Conservation (phyloP, 2,329 filamentous ascomycete genomes). For the Microdochium paspali region DNA sequence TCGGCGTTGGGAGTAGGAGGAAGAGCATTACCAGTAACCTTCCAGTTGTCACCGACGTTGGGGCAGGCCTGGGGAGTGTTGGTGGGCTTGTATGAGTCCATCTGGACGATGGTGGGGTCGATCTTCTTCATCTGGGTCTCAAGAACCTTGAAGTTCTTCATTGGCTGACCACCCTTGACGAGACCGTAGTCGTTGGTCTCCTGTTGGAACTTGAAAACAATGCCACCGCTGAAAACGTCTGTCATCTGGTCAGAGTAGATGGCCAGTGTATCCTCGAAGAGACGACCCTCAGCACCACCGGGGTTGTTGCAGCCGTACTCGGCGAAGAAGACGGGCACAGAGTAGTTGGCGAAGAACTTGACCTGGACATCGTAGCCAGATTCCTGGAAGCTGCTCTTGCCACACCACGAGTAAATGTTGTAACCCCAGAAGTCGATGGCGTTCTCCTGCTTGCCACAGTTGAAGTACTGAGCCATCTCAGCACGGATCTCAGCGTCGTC, state of each 20-base stretch:
- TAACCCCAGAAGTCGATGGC: slow-evolving; percentile 78
- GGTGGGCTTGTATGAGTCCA: slow-evolving; percentile 49
- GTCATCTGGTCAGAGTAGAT: slow-evolving; percentile 64
- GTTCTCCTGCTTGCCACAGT: slow-evolving; percentile 51
- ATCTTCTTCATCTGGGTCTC: slow-evolving; percentile 51
- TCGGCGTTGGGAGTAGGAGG: slow-evolving; percentile 62
- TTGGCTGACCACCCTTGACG: slow-evolving; percentile 42
- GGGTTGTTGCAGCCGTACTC: slow-evolving; percentile 70
- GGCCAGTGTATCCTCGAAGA: slow-evolving; percentile 60
- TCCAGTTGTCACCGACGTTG: slow-evolving; percentile 45
- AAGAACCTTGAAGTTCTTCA: slow-evolving; percentile 56
- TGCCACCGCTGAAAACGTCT: slow-evolving; percentile 66
- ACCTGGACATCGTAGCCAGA: slow-evolving; percentile 65
- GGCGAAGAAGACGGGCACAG: slow-evolving; percentile 72
- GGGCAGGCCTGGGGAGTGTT: slow-evolving; percentile 60
- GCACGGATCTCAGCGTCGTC: slow-evolving; percentile 65
- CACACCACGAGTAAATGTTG: slow-evolving; percentile 86
- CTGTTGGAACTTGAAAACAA: slow-evolving; percentile 80
- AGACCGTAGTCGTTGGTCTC: slow-evolving; percentile 66
- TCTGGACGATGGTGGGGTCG: slow-evolving; percentile 48
- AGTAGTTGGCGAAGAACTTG: slow-evolving; percentile 61
- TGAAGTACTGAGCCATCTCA: slow-evolving; percentile 65
- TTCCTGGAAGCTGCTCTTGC: slow-evolving; percentile 50
- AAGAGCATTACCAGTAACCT: slow-evolving; percentile 44
- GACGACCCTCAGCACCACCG: slow-evolving; percentile 42